Percentiles rank a stretch among this genome's conserved stretches.
These are phyloP conservation scores for Tylopilus sp. DNA, from an alignment of 768 basidiomycete genomes.

Conservation along the genomic window DNA sequence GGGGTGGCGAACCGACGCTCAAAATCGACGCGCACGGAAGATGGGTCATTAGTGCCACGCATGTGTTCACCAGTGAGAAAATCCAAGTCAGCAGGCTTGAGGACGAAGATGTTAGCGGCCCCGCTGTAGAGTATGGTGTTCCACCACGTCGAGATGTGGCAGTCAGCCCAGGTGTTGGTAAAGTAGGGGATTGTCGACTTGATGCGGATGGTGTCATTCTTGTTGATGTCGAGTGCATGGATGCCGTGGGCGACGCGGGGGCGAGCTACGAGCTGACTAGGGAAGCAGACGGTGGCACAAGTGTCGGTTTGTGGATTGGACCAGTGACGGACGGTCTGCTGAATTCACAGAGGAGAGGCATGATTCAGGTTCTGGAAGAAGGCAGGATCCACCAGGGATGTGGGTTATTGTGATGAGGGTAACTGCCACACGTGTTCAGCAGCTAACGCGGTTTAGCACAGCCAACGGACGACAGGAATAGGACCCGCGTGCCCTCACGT, in stretches of 20 bases:
- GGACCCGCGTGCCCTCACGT: too few species aligned
- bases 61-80: slow-evolving; percentile 4
- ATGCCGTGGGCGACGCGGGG: slow-evolving; percentile 19
- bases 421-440: too few species aligned
- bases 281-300: slow-evolving; percentile 5
- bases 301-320: slow-evolving; percentile 7
- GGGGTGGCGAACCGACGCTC: neutral
- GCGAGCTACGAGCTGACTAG: slow-evolving; percentile 11
- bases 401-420: too few species aligned
- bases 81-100: too few species aligned
- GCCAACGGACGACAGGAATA: too few species aligned
- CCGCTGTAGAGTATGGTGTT: neutral
- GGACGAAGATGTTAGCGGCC: neutral
- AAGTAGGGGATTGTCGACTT: slow-evolving; percentile 4
- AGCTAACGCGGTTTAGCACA: too few species aligned
- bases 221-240: slow-evolving; percentile 4
- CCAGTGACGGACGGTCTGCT: neutral
- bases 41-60: neutral
- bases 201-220: slow-evolving; percentile 9
- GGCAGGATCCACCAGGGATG: too few species aligned
- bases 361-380: too few species aligned
- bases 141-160: neutral
- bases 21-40: slow-evolving; percentile 1
- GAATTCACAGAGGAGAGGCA: slow-evolving; percentile 16
- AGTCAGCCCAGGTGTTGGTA: slow-evolving; percentile 1